Evolutionary conservation across 2,329 filamentous ascomycete species (phyloP).

Genomic region (Colletotrichum theobromicola): DNA sequence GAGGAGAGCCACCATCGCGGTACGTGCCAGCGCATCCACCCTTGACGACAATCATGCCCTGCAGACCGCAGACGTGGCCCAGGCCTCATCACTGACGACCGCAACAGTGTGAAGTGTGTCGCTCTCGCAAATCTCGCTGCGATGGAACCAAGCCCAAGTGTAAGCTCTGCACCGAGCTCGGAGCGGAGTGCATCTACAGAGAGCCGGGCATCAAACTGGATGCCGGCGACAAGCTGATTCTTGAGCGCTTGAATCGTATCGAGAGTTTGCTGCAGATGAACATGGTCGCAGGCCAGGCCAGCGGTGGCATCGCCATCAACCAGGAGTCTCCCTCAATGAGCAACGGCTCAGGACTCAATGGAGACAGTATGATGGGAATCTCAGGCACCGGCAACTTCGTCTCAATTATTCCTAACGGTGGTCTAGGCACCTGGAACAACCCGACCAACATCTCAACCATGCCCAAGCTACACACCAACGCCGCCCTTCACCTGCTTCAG

Average conservation of each 20-base stretch:
- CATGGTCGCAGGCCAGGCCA: constrained; percentile 53
- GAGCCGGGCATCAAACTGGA: constrained; percentile 88
- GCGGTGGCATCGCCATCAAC: constrained; percentile 57
- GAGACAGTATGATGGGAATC: constrained; percentile 59
- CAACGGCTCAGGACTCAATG: constrained; percentile 65
- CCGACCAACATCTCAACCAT: constrained; percentile 79
- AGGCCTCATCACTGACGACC: constrained; percentile 1
- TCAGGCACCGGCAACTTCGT: constrained; percentile 51
- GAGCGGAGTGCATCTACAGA: constrained; percentile 83
- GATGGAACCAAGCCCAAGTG: constrained; percentile 84
- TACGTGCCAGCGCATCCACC: constrained; percentile 43
- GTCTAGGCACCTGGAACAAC: constrained; percentile 75
- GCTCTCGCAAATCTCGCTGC: constrained; percentile 80
- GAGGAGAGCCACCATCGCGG: constrained; percentile 69
- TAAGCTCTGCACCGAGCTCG: constrained; percentile 81
- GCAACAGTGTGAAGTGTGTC: constrained; percentile 78
- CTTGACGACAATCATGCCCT: constrained; percentile 1
- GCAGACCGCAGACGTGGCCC: constrained; percentile 12
- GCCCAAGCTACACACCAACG: constrained; percentile 85
- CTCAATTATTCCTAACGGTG: constrained; percentile 64
- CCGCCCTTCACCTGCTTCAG: constrained; percentile 77
- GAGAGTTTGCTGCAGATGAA: constrained; percentile 79
- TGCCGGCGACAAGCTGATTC: constrained; percentile 83
- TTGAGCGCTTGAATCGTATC: constrained; percentile 79
- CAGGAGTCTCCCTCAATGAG: constrained; percentile 70